Evolutionary conservation across 257 asterid species (phyloP).

Genomic region (Primulina eburnea): DNA sequence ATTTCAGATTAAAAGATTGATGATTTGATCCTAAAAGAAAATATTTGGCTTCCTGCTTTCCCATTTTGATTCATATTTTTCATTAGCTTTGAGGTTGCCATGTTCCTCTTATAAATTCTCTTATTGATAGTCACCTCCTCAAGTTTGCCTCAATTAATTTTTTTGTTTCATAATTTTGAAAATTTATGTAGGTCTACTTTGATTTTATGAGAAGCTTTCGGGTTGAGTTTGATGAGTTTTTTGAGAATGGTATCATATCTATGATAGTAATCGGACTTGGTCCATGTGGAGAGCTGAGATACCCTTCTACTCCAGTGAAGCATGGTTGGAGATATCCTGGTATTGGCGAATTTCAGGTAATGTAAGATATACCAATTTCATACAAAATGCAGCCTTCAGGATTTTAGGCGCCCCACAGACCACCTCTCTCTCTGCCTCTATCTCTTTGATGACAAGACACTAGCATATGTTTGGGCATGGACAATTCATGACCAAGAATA

Average conservation of each 20-base stretch:
- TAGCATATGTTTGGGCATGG: not conserved
- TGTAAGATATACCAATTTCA: not conserved
- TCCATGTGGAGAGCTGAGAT: conserved; percentile 87
- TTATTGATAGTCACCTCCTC: conserved; percentile 13
- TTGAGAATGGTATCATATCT: conserved; percentile 67
- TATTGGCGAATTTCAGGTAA: conserved; percentile 91
- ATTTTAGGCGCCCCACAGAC: not conserved
- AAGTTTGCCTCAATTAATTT: conserved; percentile 3
- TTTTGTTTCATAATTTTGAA: conserved; percentile 24
- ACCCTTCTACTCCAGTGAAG: conserved; percentile 80
- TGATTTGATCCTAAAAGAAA: conserved; percentile 4
- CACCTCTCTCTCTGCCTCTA: not conserved
- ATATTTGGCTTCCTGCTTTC: conserved; percentile 1
- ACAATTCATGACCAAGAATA: not conserved
- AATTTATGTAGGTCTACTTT: conserved; percentile 72
- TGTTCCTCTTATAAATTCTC: conserved; percentile 8
- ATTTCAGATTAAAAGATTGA: not conserved
- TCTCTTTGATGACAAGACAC: not conserved
- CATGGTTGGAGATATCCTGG: conserved; percentile 95
- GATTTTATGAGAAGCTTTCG: conserved; percentile 95
- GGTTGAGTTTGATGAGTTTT: conserved; percentile 71
- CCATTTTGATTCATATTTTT: conserved; percentile 6
- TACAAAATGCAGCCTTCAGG: conserved; percentile 2
- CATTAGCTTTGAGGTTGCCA: conserved; percentile 4
- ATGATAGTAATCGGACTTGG: conserved; percentile 82